Conservation (phyloP, 805 yeast genomes). For the Priceomyces haplophilus region DNA sequence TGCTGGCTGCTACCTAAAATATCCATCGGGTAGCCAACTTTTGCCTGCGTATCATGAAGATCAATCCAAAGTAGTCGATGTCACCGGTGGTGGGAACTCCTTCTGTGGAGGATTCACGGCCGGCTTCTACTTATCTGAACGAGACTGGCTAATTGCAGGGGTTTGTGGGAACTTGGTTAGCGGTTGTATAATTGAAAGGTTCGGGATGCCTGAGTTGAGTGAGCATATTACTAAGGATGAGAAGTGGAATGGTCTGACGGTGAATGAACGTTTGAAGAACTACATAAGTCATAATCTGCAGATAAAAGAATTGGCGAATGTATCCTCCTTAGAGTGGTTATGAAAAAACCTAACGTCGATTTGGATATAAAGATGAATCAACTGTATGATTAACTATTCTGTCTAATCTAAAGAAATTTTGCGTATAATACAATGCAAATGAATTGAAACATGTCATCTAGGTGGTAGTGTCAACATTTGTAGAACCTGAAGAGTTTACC, state of each 20-base stretch:
- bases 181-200: constrained; percentile 74
- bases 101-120: constrained; percentile 47
- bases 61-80: constrained; percentile 35
- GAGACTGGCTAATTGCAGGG: constrained; percentile 52
- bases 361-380: background rate
- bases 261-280: constrained; percentile 41
- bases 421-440: too few relatives aligned
- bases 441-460: background rate
- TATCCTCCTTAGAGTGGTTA: constrained; percentile 7
- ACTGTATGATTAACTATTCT: too few relatives aligned
- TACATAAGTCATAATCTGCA: constrained; percentile 31
- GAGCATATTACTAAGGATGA: constrained; percentile 21
- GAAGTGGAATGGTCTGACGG: constrained; percentile 58
- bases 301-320: constrained; percentile 1
- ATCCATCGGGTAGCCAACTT: constrained; percentile 34
- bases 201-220: constrained; percentile 61
- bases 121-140: constrained; percentile 49
- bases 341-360: background rate
- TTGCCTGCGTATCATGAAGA: constrained; percentile 72
- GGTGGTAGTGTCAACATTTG: background rate
- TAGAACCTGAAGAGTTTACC: background rate
- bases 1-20: constrained; percentile 57
- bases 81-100: constrained; percentile 46
- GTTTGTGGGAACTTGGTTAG: constrained; percentile 75
- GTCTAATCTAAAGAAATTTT: too few relatives aligned